Evolutionary conservation across 2,329 filamentous ascomycete species (phyloP).

Genomic region (Dryadomyces quercivorus): DNA sequence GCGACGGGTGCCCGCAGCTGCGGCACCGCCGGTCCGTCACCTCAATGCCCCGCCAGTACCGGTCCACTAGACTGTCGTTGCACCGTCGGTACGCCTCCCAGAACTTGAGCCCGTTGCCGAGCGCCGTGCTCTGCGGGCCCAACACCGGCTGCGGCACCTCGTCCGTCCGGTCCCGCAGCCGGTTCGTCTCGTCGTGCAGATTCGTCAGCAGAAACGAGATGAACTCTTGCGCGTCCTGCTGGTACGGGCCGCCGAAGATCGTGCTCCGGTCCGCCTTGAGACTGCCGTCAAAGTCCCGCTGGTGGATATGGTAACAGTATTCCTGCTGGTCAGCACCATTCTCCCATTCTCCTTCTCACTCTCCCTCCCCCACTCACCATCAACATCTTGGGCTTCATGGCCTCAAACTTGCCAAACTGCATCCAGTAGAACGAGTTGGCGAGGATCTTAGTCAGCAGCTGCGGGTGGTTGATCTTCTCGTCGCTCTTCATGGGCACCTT

Average conservation of each 20-base stretch:
- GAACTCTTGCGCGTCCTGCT: constrained; percentile 90
- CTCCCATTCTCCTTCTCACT: too few relatives aligned
- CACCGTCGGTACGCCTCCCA: constrained; percentile 60
- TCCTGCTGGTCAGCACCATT: constrained; percentile 26
- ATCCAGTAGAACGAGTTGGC: constrained; percentile 48
- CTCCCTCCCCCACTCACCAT: constrained; percentile 31
- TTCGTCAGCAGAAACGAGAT: constrained; percentile 70
- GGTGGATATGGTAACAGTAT: constrained; percentile 52
- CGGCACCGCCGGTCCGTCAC: constrained; percentile 60
- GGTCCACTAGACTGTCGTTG: constrained; percentile 65
- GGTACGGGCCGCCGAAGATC: constrained; percentile 56
- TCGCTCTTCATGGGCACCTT: constrained; percentile 55
- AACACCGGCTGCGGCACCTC: constrained; percentile 13
- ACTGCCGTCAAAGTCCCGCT: constrained; percentile 17
- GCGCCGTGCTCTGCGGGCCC: constrained; percentile 16
- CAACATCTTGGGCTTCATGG: constrained; percentile 42
- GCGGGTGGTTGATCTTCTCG: constrained; percentile 37
- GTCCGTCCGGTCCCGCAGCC: constrained; percentile 27
- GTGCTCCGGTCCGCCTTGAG: constrained; percentile 24
- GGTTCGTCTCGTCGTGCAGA: constrained; percentile 77
- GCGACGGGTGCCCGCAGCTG: constrained; percentile 35
- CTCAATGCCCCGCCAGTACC: constrained; percentile 68
- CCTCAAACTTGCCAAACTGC: constrained; percentile 33
- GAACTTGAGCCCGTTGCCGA: constrained; percentile 55
- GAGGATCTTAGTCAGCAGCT: constrained; percentile 47